Evolutionary conservation across 352 stramenopile species (phyloP).

Genomic region (Plasmopara halstedii): DNA sequence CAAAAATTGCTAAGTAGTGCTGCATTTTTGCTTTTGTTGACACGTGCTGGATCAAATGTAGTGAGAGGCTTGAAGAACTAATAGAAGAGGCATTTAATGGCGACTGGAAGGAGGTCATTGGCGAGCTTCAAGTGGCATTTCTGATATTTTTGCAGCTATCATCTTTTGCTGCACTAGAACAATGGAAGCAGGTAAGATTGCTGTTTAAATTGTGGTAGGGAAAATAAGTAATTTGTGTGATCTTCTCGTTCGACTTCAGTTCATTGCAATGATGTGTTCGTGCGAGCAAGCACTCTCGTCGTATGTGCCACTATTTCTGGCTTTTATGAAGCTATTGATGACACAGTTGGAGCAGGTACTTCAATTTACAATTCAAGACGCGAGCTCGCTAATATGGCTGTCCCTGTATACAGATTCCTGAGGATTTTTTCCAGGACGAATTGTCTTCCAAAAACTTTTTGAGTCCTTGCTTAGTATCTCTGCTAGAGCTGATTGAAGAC

Average conservation of each 20-base stretch:
- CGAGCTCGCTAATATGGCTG: not conserved
- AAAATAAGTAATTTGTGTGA: no score
- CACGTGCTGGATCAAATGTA: constrained; percentile 9
- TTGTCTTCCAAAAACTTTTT: constrained; percentile 56
- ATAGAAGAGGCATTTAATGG: constrained; percentile 27
- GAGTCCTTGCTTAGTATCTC: constrained; percentile 43
- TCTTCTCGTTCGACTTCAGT: constrained; percentile 34
- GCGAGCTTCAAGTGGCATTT: constrained; percentile 92
- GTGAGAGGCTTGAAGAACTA: constrained; percentile 44
- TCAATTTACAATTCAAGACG: not conserved
- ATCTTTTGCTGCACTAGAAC: constrained; percentile 87
- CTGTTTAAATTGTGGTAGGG: not conserved
- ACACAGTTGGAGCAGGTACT: constrained; percentile 49
- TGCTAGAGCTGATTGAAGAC: constrained; percentile 57
- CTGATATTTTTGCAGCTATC: constrained; percentile 91
- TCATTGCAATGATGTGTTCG: constrained; percentile 51
- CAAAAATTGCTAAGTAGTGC: not conserved
- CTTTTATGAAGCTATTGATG: constrained; percentile 52
- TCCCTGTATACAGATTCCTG: constrained; percentile 30
- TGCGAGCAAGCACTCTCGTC: constrained; percentile 44
- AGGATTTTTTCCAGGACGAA: constrained; percentile 69
- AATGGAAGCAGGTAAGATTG: constrained; percentile 86
- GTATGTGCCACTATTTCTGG: constrained; percentile 35
- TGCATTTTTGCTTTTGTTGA: not conserved
- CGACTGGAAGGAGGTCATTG: constrained; percentile 78